These are phyloP conservation scores for Chaetomiaceae sp. DNA, from an alignment of 2,329 filamentous ascomycete species.

Conservation along the genomic window DNA sequence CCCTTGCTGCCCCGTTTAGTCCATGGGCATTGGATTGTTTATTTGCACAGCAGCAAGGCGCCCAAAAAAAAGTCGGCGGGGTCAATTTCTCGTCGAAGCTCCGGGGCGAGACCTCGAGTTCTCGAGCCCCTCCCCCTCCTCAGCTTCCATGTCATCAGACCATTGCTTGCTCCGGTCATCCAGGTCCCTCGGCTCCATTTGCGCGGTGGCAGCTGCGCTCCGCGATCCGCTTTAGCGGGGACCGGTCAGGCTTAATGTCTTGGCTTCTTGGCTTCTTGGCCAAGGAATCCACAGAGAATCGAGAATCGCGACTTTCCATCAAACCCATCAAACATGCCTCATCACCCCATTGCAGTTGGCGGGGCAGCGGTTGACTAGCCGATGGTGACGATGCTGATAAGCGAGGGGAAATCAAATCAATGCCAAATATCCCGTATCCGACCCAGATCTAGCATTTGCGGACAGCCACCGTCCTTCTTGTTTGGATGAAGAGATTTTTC, in stretches of 20 bases:
- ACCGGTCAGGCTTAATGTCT: conserved; percentile 19
- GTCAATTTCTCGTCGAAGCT: background rate
- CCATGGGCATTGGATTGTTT: background rate
- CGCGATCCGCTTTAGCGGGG: conserved; percentile 20
- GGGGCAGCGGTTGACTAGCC: background rate
- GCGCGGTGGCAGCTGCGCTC: conserved; percentile 21
- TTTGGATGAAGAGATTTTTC: conserved; percentile 18
- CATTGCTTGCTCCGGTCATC: conserved; percentile 13
- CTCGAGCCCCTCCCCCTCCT: conserved; percentile 13
- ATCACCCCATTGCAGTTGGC: conserved; percentile 10
- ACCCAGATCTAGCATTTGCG: background rate
- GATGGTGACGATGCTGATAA: background rate
- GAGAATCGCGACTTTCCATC: background rate
- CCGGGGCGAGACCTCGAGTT: background rate
- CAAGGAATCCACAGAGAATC: conserved; percentile 5
- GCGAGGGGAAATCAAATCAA: background rate
- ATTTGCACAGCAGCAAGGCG: background rate
- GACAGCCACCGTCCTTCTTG: background rate
- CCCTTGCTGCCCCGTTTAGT: background rate
- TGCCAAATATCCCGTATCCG: background rate
- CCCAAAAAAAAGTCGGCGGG: conserved; percentile 4
- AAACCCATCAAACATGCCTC: no score
- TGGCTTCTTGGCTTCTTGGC: conserved; percentile 21
- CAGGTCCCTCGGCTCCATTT: conserved; percentile 19
- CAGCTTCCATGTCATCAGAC: conserved; percentile 17